Evolutionary conservation across 139 green algal genomes (phyloP).

Genomic region (Zygnema cylindricum): DNA sequence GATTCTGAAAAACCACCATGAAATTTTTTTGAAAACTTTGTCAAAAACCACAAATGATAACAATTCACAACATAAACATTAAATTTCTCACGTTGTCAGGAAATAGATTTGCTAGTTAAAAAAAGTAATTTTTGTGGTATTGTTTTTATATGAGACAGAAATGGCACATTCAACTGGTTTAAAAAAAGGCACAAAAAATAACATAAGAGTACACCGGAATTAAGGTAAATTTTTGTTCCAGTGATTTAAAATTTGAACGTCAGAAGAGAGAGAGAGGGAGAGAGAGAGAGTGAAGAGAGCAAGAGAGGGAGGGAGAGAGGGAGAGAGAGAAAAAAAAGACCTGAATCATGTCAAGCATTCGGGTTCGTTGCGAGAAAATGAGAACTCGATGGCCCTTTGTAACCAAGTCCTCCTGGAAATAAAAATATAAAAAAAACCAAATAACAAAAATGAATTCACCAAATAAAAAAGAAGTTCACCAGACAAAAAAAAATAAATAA

Average conservation of each 20-base stretch:
- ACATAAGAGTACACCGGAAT: not conserved
- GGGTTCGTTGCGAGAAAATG: slow-evolving; percentile 85
- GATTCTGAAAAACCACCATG: no score
- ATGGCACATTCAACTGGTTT: no score
- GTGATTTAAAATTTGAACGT: not conserved
- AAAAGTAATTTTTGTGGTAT: no score
- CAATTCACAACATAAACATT: no score
- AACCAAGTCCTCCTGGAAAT: slow-evolving; percentile 72
- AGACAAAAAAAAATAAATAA: not conserved
- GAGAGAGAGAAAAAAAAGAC: slow-evolving; percentile 30
- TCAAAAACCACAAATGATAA: no score
- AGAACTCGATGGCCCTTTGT: slow-evolving; percentile 82
- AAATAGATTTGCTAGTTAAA: no score
- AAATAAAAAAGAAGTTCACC: not conserved
- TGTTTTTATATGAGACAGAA: no score
- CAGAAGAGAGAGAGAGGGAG: not conserved
- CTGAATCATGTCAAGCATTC: slow-evolving; percentile 82
- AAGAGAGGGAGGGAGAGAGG: no score
- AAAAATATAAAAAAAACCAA: not conserved
- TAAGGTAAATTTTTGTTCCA: no score
- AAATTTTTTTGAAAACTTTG: no score
- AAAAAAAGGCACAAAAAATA: not conserved
- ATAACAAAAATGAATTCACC: not conserved
- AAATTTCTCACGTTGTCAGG: no score
- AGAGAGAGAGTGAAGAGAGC: no score